Conservation (phyloP, 805 yeast species). For the Candida takata region DNA sequence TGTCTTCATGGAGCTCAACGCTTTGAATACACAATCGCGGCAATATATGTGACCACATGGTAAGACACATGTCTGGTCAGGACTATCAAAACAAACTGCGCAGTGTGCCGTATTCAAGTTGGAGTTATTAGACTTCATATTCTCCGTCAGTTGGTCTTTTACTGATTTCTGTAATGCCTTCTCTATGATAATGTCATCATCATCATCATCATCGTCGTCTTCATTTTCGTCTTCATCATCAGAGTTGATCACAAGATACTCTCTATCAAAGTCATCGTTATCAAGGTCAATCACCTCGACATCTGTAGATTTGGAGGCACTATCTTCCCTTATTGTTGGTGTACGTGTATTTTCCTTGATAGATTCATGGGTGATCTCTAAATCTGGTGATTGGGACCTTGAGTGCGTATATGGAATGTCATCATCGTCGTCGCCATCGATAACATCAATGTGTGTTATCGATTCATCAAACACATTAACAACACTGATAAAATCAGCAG, state of each 20-base stretch:
- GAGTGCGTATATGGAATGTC: conserved; percentile 24
- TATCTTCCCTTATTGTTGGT: conserved; percentile 8
- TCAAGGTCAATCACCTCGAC: conserved; percentile 7
- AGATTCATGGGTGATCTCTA: conserved; percentile 6
- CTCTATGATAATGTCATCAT: conserved; percentile 2
- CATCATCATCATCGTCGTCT: conserved; percentile 14
- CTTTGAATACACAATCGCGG: conserved; percentile 44
- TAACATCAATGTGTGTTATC: conserved; percentile 1
- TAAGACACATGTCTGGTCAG: conserved; percentile 39
- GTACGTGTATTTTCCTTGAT: too few relatives aligned
- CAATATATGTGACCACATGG: conserved; percentile 58
- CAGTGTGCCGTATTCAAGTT: conserved; percentile 27
- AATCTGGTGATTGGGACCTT: conserved; percentile 20
- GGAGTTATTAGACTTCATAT: conserved; percentile 7
- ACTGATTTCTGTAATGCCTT: conserved; percentile 26
- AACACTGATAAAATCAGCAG: background rate
- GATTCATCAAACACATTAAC: background rate
- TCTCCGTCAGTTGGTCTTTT: conserved; percentile 24
- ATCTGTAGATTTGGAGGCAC: conserved; percentile 1
- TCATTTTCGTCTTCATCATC: conserved; percentile 16
- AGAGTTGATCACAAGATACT: conserved; percentile 17
- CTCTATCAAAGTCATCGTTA: conserved; percentile 13
- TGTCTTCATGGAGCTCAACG: conserved; percentile 29
- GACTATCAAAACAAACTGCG: conserved; percentile 51
- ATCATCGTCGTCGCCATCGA: conserved; percentile 20